Base-by-base conservation (phyloP, 441 rosid species). In the Hypseocharis bilobata region DNA sequence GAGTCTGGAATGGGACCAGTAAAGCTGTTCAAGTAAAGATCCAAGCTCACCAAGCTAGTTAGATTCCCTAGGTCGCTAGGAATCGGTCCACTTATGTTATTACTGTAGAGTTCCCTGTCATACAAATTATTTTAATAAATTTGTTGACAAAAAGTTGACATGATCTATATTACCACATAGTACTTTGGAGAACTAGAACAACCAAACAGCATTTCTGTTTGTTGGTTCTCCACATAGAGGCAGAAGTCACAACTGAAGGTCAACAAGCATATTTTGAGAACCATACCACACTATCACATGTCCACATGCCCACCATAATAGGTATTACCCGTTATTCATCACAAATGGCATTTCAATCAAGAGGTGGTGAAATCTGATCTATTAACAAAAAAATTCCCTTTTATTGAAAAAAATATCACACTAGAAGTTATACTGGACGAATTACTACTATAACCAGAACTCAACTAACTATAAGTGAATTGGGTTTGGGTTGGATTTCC, bases 11-110 rank as follows among this genome's bases (percentile, higher is more conserved):
- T 88, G 66, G 88, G 88, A 65, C 99, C 99, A 54, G 78, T 79
- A 72, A 93, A 85, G 76, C 83, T 78, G 79, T 93, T 93, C 84
- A 93, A 70, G 87, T 93, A 93, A 68, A 93, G 97, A 87, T 91
- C 99, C 97, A 93, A 81, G 91, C 99, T 93, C 78, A 91, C 96
- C 82, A 93, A 78, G 83, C 70, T 88, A 65, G 91, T 87, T 85
- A 93, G 77, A 69, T 87, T 88, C 65, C 97, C 99, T 72, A 88
- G 91, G 76, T 91, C 93, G 73, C 82, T 82, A 38, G 97, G 97
- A 69, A 91, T 80, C 20, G 85, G 80, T 71, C 99, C 97, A 68
- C 85, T 88, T 64, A 93, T 83, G 76, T 88, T 88, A 71, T 93
- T 93, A 73, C 96, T 87, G 77, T 88, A 93, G 56, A 93, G 95